phyloP scores from a whole-genome alignment of 2,329 filamentous ascomycete genomes.

The Sarocladium brachiariae region DNA sequence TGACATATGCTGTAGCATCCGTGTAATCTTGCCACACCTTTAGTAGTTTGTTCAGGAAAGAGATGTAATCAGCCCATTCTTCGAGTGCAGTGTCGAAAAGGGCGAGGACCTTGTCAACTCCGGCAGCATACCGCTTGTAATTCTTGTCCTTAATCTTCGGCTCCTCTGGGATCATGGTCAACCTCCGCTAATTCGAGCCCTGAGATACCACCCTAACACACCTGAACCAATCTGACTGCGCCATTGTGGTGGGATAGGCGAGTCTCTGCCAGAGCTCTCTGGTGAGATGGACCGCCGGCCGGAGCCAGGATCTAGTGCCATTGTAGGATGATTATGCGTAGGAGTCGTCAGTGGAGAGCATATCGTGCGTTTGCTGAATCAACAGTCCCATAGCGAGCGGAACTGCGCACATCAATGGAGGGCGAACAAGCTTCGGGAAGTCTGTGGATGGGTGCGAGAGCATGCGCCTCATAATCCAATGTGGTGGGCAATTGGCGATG shows the following conservation, averaged over 20 bases:
- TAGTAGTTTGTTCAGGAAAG: conserved; percentile 81
- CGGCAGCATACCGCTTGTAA: conserved; percentile 83
- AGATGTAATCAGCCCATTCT: conserved; percentile 99
- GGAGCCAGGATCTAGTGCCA: conserved; percentile 57
- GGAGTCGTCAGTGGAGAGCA: not conserved
- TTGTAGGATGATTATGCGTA: conserved; percentile 22
- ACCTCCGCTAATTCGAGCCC: not conserved
- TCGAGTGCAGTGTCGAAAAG: conserved; percentile 90
- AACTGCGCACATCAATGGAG: not conserved
- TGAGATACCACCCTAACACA: conserved; percentile 37
- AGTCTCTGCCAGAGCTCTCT: conserved; percentile 75
- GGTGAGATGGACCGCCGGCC: conserved; percentile 61
- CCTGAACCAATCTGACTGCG: conserved; percentile 71
- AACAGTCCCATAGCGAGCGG: not conserved
- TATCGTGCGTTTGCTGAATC: not conserved
- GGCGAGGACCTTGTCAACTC: conserved; percentile 78
- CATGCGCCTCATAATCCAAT: too few species aligned
- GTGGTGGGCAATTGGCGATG: conserved; percentile 5
- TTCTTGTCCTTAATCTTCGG: conserved; percentile 53
- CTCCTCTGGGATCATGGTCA: conserved; percentile 39
- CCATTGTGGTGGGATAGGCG: conserved; percentile 68
- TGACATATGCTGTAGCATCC: not conserved
- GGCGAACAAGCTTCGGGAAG: too few species aligned
- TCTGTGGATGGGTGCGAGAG: too few species aligned
- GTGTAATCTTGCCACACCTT: conserved; percentile 53